Conservation (phyloP, 768 basidiomycete species). For the Tylopilus intermedius region DNA sequence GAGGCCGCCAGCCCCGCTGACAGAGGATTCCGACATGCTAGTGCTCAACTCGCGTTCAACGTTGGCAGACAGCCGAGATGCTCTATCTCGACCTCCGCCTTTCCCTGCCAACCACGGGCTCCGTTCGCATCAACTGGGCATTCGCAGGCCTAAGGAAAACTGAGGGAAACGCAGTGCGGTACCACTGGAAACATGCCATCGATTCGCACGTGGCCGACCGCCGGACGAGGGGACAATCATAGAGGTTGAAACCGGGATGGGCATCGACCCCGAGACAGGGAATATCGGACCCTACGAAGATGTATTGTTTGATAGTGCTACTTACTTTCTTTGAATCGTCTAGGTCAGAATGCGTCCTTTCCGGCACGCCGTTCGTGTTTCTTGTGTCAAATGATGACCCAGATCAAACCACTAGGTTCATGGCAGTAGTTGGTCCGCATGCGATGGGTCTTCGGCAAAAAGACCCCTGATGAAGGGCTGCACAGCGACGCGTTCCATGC, state of each 20-base stretch:
- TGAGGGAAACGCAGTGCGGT: slow-evolving; percentile 3
- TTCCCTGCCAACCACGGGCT: neutral
- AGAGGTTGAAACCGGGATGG: slow-evolving; percentile 10
- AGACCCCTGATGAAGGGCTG: neutral
- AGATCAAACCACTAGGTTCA: slow-evolving; percentile 11
- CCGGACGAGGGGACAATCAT: slow-evolving; percentile 12
- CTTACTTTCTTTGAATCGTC: neutral
- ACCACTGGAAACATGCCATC: slow-evolving; percentile 15
- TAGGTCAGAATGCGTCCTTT: slow-evolving; percentile 8
- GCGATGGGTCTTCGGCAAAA: slow-evolving; percentile 12
- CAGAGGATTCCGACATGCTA: slow-evolving; percentile 18
- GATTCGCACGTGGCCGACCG: slow-evolving; percentile 13
- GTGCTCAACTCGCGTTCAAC: slow-evolving; percentile 20
- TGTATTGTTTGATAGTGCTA: neutral
- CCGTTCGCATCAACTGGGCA: slow-evolving; percentile 8
- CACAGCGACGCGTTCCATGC: neutral
- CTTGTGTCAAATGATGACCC: slow-evolving; percentile 11
- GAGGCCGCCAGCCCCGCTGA: slow-evolving; percentile 7
- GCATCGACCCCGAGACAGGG: slow-evolving; percentile 12
- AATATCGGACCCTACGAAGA: slow-evolving; percentile 17
- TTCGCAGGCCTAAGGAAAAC: slow-evolving; percentile 16
- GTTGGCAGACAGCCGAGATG: slow-evolving; percentile 1
- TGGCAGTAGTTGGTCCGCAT: slow-evolving; percentile 18
- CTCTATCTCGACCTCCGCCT: slow-evolving; percentile 14
- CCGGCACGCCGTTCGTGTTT: slow-evolving; percentile 14